Conservation (phyloP, 163 green algal species). For the Volvox carteri region DNA sequence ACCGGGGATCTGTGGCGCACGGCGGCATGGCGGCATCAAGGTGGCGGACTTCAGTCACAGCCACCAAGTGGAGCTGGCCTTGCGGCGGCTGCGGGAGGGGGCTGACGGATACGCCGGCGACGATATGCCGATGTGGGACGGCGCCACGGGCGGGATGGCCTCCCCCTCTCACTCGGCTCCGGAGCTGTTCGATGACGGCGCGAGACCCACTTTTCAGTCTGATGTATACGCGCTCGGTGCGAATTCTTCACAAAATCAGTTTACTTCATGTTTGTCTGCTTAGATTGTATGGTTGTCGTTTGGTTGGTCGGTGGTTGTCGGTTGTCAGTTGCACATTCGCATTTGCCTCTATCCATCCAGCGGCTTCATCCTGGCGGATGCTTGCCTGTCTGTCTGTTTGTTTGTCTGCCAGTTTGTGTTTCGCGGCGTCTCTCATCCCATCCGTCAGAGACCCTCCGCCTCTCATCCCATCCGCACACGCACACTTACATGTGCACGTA, state of each 20-base stretch:
- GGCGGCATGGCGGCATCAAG: too few species aligned
- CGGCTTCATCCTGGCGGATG: too few species aligned
- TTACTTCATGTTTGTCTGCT: too few species aligned
- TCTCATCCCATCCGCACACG: not conserved
- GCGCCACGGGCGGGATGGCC: not conserved
- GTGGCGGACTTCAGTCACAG: conserved; percentile 45
- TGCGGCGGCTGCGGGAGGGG: conserved; percentile 14
- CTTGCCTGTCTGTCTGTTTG: not conserved
- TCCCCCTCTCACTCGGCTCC: conserved; percentile 35
- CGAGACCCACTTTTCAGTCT: conserved; percentile 7
- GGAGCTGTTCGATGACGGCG: conserved; percentile 50
- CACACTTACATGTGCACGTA: too few species aligned
- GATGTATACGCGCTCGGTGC: conserved; percentile 42
- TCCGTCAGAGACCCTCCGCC: not conserved
- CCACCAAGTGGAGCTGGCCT: conserved; percentile 1
- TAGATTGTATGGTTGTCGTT: too few species aligned
- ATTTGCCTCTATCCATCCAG: too few species aligned
- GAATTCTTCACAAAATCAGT: too few species aligned
- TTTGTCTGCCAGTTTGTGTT: not conserved
- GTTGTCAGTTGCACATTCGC: too few species aligned
- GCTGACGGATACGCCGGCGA: not conserved
- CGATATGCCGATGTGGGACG: not conserved
- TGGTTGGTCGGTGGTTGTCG: too few species aligned
- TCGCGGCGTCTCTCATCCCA: not conserved
- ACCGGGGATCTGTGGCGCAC: too few species aligned